A percentile compares a stretch with the other conserved stretches of the same genome.
Conservation (phyloP, 257 asterid species). For the Ocimum tenuiflorum region DNA sequence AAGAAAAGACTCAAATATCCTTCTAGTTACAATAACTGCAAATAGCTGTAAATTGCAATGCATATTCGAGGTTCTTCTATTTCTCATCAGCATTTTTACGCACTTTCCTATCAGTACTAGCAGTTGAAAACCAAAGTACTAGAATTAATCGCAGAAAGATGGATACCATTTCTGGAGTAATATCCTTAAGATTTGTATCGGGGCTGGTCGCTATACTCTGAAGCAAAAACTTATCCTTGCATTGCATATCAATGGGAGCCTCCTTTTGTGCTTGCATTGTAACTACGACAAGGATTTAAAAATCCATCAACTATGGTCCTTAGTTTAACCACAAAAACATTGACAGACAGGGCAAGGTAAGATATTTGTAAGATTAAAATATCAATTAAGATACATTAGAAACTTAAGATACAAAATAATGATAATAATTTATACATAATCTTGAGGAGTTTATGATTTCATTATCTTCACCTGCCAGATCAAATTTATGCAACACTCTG, state of each 20-base stretch:
- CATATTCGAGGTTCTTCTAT: neutral
- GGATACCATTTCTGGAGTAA: neutral
- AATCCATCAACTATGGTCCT: neutral
- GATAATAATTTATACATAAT: no score
- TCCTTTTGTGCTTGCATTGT: slow-evolving; percentile 12
- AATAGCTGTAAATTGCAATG: no score
- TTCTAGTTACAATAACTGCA: neutral
- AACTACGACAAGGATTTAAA: neutral
- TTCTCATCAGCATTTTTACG: neutral
- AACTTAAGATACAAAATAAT: no score
- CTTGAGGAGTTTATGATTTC: no score
- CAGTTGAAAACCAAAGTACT: neutral
- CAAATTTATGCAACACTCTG: neutral
- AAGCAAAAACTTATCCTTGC: slow-evolving; percentile 8
- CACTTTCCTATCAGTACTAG: neutral
- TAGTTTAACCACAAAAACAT: neutral
- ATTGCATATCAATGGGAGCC: neutral
- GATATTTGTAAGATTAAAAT: neutral
- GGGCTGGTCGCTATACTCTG: slow-evolving; percentile 4
- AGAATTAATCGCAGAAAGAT: neutral
- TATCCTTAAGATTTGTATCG: neutral
- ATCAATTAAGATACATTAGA: neutral
- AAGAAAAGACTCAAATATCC: neutral
- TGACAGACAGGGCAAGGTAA: neutral
- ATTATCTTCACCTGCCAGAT: neutral